Conservation (phyloP, 768 basidiomycete genomes). For the Daedaleopsis nitida region DNA sequence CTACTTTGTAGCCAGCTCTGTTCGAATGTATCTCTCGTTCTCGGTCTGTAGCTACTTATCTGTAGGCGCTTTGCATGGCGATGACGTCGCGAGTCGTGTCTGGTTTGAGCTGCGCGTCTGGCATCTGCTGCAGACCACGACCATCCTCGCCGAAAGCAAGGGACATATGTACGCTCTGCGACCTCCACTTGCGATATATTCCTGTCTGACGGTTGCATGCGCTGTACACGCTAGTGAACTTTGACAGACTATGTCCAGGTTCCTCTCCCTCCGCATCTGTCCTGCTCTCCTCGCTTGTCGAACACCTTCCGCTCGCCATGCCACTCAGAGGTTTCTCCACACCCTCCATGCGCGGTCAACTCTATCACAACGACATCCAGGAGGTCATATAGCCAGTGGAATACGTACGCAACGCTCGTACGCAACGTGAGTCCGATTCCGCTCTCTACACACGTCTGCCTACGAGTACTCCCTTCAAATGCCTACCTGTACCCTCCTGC, state of each 20-base stretch:
- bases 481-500: neutral
- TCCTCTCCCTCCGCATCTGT: neutral
- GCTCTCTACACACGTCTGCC: neutral
- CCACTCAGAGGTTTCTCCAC: neutral
- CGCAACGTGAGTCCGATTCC: slow-evolving; percentile 15
- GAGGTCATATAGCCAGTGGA: neutral
- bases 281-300: neutral
- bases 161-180: too few relatives aligned
- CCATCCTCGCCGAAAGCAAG: too few relatives aligned
- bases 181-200: too few relatives aligned
- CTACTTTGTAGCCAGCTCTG: neutral
- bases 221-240: too few relatives aligned
- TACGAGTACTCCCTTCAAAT: neutral
- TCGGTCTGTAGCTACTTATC: too few relatives aligned
- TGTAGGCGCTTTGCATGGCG: too few relatives aligned
- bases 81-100: too few relatives aligned
- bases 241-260: neutral
- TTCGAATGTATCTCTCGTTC: too few relatives aligned
- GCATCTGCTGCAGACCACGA: too few relatives aligned
- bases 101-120: too few relatives aligned
- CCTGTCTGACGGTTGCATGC: too few relatives aligned
- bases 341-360: neutral
- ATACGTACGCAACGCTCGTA: neutral
- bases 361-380: too few relatives aligned
- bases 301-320: neutral